Conservation (phyloP, 108 stramenopile species). For the Cyclostephanos invisitatus region DNA sequence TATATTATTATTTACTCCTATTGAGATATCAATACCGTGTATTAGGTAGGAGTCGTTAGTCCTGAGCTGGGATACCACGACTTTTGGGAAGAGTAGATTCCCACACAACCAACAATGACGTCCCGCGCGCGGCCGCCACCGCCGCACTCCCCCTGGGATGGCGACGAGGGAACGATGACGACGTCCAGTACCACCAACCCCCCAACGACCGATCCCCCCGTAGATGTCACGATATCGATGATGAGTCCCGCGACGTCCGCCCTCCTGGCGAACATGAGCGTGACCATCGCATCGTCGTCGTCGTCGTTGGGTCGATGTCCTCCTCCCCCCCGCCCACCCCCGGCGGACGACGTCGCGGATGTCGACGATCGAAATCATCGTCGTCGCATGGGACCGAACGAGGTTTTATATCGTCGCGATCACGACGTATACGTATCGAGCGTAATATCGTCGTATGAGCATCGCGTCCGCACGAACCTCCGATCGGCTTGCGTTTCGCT, state of each 20-base stretch:
- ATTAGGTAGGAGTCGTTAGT: too few relatives aligned
- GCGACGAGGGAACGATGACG: too few relatives aligned
- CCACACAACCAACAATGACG: too few relatives aligned
- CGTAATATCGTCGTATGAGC: background rate
- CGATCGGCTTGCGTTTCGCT: background rate
- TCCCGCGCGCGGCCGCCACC: too few relatives aligned
- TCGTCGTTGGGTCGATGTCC: background rate
- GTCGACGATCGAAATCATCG: background rate
- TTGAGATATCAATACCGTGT: too few relatives aligned
- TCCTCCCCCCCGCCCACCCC: too few relatives aligned
- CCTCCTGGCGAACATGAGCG: conserved; percentile 23
- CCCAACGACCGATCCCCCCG: conserved; percentile 1
- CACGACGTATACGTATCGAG: background rate
- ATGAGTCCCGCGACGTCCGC: conserved; percentile 24
- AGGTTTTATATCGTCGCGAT: background rate
- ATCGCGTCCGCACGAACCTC: background rate
- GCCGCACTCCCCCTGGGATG: too few relatives aligned
- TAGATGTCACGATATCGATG: conserved; percentile 16
- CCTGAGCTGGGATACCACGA: too few relatives aligned
- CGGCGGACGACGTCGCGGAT: too few relatives aligned
- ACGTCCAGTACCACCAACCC: too few relatives aligned
- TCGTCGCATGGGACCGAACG: background rate
- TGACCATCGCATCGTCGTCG: background rate
- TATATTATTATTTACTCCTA: too few relatives aligned
- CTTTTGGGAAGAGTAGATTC: too few relatives aligned